phyloP scores from a whole-genome alignment of 2,329 filamentous ascomycete genomes.

The Cryphonectria nitschkei region DNA sequence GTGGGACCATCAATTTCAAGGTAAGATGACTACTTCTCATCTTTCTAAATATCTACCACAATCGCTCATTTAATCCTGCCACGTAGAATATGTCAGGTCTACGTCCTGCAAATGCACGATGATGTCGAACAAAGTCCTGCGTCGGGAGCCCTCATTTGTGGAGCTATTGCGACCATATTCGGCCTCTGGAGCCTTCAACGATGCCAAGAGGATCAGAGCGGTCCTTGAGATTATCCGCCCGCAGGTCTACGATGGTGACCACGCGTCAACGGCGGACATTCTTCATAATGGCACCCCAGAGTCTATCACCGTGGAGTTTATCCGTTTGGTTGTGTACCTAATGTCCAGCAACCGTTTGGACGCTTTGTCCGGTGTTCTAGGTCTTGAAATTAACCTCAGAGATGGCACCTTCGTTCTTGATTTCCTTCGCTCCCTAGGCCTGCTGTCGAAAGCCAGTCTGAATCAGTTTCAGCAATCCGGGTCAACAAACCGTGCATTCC shows the following conservation, averaged over 20 bases:
- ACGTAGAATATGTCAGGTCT: background rate
- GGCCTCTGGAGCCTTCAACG: background rate
- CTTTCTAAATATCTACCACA: background rate
- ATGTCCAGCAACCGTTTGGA: background rate
- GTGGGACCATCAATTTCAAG: background rate
- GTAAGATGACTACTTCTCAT: background rate
- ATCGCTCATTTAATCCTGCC: background rate
- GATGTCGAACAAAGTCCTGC: background rate
- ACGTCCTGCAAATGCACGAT: background rate
- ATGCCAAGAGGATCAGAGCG: background rate
- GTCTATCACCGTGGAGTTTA: background rate
- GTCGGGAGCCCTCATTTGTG: background rate
- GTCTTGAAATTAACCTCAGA: accelerated
- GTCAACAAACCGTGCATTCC: background rate
- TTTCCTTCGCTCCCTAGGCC: background rate
- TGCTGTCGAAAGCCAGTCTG: background rate
- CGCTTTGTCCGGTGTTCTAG: accelerated
- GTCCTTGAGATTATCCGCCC: background rate
- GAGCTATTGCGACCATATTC: background rate
- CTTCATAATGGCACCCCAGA: background rate
- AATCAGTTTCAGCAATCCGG: background rate
- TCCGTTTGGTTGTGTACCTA: background rate
- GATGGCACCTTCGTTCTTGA: background rate
- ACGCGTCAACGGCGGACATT: background rate
- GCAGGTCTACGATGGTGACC: constrained; percentile 3